Evolutionary conservation across 139 green algal species (phyloP).

Genomic region (Closterium sp.): DNA sequence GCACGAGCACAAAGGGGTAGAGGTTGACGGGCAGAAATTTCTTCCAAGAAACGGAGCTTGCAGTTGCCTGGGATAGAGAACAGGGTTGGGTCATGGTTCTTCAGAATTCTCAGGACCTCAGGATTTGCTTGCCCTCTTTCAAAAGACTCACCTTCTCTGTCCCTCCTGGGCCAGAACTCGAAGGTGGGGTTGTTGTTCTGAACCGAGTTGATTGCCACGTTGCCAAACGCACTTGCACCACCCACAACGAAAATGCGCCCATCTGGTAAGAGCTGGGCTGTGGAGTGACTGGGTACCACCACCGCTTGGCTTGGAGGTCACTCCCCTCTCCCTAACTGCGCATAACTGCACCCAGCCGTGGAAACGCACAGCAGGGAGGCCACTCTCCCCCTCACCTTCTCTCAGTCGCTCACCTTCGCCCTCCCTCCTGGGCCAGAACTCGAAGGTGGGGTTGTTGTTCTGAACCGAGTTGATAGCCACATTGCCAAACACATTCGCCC

Average conservation of each 20-base stretch:
- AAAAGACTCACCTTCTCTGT: too few species aligned
- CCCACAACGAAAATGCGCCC: conserved; percentile 1
- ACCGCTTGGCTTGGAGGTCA: conserved; percentile 9
- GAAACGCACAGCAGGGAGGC: too few species aligned
- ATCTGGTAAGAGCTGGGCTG: neutral
- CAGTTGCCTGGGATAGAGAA: neutral
- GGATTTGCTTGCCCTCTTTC: too few species aligned
- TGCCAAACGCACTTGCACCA: neutral
- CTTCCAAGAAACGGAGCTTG: neutral
- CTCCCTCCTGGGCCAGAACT: neutral
- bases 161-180: neutral
- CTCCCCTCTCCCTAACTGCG: neutral
- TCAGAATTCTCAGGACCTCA: too few species aligned
- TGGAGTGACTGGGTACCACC: too few species aligned
- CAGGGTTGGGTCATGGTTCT: too few species aligned
- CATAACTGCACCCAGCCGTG: neutral
- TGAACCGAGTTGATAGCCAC: neutral
- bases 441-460: conserved; percentile 9
- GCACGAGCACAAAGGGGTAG: conserved; percentile 13
- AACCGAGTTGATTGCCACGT: neutral
- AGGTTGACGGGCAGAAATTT: neutral
- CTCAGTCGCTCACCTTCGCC: neutral
- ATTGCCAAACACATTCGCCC: neutral
- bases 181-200: neutral
- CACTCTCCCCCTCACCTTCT: too few species aligned